Evolutionary conservation across 2,329 filamentous ascomycete genomes (phyloP).

Genomic region (Scleromitrula shiraiana): DNA sequence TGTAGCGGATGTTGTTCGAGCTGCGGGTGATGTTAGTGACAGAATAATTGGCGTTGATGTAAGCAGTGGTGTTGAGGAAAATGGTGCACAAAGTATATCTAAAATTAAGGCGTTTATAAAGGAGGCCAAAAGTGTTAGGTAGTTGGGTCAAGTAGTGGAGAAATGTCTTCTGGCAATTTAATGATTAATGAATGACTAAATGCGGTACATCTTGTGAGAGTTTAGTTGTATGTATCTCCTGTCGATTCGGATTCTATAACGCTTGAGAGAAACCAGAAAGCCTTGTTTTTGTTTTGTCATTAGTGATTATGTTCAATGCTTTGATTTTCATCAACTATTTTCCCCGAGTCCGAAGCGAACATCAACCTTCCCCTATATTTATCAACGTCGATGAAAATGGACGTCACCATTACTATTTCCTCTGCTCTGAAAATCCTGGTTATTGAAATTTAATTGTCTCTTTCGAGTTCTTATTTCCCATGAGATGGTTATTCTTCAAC

Average conservation of each 20-base stretch:
- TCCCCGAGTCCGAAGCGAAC: neutral
- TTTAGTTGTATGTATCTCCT: too few species aligned
- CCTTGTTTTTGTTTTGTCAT: too few species aligned
- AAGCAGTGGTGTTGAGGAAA: conserved; percentile 84
- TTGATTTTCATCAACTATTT: neutral
- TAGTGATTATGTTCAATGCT: neutral
- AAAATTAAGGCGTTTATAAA: conserved; percentile 78
- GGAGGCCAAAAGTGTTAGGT: conserved; percentile 50
- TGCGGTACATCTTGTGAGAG: neutral
- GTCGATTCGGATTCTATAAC: too few species aligned
- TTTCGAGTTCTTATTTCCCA: too few species aligned
- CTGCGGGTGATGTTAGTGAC: conserved; percentile 50
- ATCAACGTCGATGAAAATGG: neutral
- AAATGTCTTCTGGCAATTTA: neutral
- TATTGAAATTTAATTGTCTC: too few species aligned
- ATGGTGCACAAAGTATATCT: conserved; percentile 69
- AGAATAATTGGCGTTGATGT: conserved; percentile 82
- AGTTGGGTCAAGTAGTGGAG: conserved; percentile 1
- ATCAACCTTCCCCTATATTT: neutral
- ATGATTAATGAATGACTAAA: neutral
- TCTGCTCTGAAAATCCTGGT: too few species aligned
- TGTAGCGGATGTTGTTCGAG: conserved; percentile 56
- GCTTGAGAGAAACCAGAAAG: too few species aligned
- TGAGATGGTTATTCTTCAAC: too few species aligned
- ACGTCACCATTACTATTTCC: neutral